phyloP scores from a whole-genome alignment of 805 yeast species.

The Schizosaccharomyces octosporus region DNA sequence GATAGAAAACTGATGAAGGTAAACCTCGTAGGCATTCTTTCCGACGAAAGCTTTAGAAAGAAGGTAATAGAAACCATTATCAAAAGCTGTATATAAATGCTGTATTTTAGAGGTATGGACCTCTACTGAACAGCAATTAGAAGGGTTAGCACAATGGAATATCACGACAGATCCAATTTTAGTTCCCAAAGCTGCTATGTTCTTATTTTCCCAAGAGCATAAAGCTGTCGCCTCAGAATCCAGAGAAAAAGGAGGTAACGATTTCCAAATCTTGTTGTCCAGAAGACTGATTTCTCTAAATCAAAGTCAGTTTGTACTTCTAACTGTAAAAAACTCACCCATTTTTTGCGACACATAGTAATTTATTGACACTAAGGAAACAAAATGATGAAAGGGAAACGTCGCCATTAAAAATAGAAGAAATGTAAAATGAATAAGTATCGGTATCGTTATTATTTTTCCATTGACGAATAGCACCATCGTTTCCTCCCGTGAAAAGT shows the following conservation, averaged over 20 bases:
- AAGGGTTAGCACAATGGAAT: background rate
- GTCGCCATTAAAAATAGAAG: background rate
- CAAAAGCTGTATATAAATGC: background rate
- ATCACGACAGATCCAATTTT: background rate
- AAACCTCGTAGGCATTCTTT: background rate
- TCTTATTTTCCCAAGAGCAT: background rate
- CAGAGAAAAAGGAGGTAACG: background rate
- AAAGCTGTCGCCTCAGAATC: background rate
- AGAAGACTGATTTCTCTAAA: background rate
- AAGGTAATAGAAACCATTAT: background rate
- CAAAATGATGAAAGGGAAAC: background rate
- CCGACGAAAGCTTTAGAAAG: background rate
- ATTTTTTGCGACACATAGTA: background rate
- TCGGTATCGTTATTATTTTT: background rate
- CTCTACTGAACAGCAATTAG: too few species aligned
- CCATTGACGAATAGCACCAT: background rate
- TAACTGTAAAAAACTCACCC: background rate
- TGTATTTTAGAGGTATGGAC: background rate
- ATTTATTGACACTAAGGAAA: background rate
- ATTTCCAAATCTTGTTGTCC: background rate
- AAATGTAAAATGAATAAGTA: too few species aligned
- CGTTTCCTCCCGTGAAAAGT: constrained; percentile 1
- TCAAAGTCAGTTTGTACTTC: background rate
- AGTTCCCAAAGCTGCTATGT: background rate
- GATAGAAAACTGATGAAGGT: background rate